These are phyloP conservation scores for Candida arabinofermentans DNA, from an alignment of 805 yeast genomes.

Conservation along the genomic window DNA sequence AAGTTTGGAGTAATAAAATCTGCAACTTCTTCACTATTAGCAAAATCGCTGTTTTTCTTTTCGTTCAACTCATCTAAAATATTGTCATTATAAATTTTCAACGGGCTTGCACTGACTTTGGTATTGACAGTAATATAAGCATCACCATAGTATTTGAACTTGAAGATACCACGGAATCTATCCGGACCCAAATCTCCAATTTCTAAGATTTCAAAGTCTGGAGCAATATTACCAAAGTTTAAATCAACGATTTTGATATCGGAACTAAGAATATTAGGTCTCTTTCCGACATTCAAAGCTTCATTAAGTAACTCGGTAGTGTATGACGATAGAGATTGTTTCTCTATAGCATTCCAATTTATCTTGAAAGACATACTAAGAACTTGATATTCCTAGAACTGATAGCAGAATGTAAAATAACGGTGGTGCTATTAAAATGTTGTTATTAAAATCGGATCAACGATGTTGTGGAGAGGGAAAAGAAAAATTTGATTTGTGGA, in stretches of 20 bases:
- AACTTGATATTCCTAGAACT: too few species aligned
- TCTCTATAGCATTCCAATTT: slow-evolving; percentile 72
- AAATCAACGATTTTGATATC: slow-evolving; percentile 64
- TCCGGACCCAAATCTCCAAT: slow-evolving; percentile 78
- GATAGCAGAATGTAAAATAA: too few species aligned
- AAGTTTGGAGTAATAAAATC: slow-evolving; percentile 65
- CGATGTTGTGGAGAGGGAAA: too few species aligned
- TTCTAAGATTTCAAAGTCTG: slow-evolving; percentile 72
- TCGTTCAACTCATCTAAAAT: slow-evolving; percentile 26
- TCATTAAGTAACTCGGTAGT: slow-evolving; percentile 63
- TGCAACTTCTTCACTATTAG: slow-evolving; percentile 31
- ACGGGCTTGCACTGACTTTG: slow-evolving; percentile 79
- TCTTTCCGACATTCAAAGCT: slow-evolving; percentile 68
- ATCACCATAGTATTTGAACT: slow-evolving; percentile 70
- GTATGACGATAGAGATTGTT: slow-evolving; percentile 57
- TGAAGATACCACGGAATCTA: slow-evolving; percentile 77
- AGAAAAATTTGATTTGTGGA: too few species aligned
- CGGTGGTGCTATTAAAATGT: too few species aligned
- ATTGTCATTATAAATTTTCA: slow-evolving; percentile 54
- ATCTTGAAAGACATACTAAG: slow-evolving; percentile 67
- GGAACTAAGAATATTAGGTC: slow-evolving; percentile 68
- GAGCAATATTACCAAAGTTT: slow-evolving; percentile 70
- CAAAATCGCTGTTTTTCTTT: slow-evolving; percentile 25
- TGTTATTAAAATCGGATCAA: too few species aligned
- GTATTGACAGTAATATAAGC: slow-evolving; percentile 72